Evolutionary conservation across 108 stramenopile species (phyloP).

Genomic region (Tribonema minus): DNA sequence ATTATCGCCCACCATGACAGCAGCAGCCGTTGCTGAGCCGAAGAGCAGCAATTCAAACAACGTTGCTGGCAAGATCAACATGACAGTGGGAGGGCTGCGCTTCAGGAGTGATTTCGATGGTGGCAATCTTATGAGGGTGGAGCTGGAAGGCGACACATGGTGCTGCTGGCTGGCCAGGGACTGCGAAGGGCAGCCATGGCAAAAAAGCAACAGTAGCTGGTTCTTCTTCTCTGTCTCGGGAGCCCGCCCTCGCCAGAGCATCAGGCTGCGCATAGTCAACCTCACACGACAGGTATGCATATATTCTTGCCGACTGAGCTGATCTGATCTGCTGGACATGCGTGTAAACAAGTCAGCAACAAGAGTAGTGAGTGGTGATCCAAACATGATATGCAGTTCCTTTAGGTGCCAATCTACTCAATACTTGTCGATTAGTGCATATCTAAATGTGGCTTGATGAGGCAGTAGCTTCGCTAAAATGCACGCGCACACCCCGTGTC

Average conservation of each 20-base stretch:
- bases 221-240: slow-evolving; percentile 48
- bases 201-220: slow-evolving; percentile 47
- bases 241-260: neutral
- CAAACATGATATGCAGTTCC: too few relatives aligned
- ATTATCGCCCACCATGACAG: too few relatives aligned
- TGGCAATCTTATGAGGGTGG: slow-evolving; percentile 35
- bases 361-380: too few relatives aligned
- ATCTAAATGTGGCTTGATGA: too few relatives aligned
- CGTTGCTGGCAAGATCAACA: neutral
- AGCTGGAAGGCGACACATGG: slow-evolving; percentile 31
- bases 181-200: slow-evolving; percentile 29
- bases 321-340: too few relatives aligned
- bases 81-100: slow-evolving; percentile 20
- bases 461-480: too few relatives aligned
- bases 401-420: too few relatives aligned
- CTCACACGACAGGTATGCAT: neutral
- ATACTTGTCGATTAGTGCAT: too few relatives aligned
- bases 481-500: too few relatives aligned
- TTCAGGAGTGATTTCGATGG: slow-evolving; percentile 26
- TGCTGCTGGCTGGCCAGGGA: slow-evolving; percentile 1
- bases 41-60: neutral
- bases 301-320: too few relatives aligned
- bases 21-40: too few relatives aligned
- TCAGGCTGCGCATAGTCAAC: slow-evolving; percentile 3
- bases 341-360: too few relatives aligned